These are phyloP conservation scores for Pseudocercospora macadamiae DNA, from an alignment of 2,329 filamentous ascomycete species.

Conservation along the genomic window DNA sequence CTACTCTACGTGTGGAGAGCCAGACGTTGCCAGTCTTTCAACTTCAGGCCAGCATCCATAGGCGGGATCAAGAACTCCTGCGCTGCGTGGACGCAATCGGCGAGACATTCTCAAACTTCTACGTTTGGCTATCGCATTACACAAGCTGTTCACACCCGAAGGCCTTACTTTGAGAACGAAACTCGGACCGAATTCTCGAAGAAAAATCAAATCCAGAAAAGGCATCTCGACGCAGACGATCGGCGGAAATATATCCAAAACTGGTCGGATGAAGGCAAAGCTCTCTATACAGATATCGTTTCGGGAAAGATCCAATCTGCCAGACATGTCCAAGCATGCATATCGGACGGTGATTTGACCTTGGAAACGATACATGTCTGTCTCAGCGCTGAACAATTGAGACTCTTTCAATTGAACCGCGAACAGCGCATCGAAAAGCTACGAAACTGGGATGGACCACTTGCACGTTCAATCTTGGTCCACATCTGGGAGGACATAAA, in stretches of 20 bases:
- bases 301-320: not conserved
- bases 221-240: too few relatives aligned
- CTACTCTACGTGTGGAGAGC: too few relatives aligned
- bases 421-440: not conserved
- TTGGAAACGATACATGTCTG: not conserved
- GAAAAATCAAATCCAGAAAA: too few relatives aligned
- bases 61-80: too few relatives aligned
- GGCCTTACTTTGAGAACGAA: too few relatives aligned
- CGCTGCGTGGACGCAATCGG: too few relatives aligned
- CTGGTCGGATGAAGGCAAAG: not conserved
- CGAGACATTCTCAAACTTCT: too few relatives aligned
- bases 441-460: not conserved
- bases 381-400: not conserved
- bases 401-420: not conserved
- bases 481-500: not conserved
- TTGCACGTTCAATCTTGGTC: not conserved
- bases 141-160: too few relatives aligned
- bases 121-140: too few relatives aligned
- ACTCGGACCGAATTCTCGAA: too few relatives aligned
- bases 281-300: not conserved
- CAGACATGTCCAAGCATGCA: not conserved
- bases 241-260: not conserved
- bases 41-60: too few relatives aligned
- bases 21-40: too few relatives aligned
- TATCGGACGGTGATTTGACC: not conserved